Base-by-base conservation (phyloP, 192 early-diverging fungal genomes). In the Entomortierella beljakovae region DNA sequence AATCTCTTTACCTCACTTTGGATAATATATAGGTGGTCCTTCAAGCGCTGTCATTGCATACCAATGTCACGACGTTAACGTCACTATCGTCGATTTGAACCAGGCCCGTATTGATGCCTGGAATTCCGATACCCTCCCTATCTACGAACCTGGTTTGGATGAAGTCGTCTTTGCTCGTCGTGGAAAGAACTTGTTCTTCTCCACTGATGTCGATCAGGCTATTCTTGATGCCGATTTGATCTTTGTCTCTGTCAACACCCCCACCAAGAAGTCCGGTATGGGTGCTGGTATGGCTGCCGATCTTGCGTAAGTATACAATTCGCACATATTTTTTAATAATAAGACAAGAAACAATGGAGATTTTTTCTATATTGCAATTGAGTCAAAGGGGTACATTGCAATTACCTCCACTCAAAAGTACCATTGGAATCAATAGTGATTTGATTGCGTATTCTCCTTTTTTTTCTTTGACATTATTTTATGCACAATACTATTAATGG, bases 181-280 rank as follows among this genome's bases (percentile, higher is more conserved):
- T 48, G 90, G 90, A 43, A 86, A 84, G 80, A 98, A 98, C 85
- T 89, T 98, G 64, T 92, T 92, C 81, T 98, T 96, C 83, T 86
- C 92, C 22, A 93, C 94, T 18, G 87, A 96, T 55, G 91, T 97
- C 46, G 91, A 96, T 59, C 61, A 61, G 25, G 89, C 88, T 57
- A 94, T 98, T 49, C 46, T 81, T 34, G 87, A 92, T 43, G 90
- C 95, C 40, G 93, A 97, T 80, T 65, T 97, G n/a, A 94, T 97
- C 64, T 92, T 98, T 80, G 93, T 97, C 22, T 94, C 94, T 15
- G 96, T 96, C 66, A 96, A 96, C 80, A 98, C 95, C 29, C 96
- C 96, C 22, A 92, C 94, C 51, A 91, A 93, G 82, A 92, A 94
- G 83, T 55, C 83, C 35, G 89, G 91, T 50, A 84, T 91, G 53